Conservation (phyloP, 2,329 filamentous ascomycete species). For the Aspergillus alliaceus region DNA sequence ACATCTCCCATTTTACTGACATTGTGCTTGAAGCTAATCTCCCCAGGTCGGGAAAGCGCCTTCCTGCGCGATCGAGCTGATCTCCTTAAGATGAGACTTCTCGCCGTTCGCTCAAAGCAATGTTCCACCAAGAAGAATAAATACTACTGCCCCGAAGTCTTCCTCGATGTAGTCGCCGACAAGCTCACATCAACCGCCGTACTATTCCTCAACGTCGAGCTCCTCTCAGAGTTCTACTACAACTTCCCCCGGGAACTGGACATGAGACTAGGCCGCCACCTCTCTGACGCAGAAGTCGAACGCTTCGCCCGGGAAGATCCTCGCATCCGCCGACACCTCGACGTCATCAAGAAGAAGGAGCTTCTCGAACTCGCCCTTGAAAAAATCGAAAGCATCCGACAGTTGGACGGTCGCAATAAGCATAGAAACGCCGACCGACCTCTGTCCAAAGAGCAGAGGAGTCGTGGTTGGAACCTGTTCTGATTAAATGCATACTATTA, state of each 20-base stretch:
- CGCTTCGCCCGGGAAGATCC: conserved; percentile 90
- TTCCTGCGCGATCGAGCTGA: conserved; percentile 91
- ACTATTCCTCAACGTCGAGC: conserved; percentile 94
- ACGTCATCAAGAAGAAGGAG: conserved; percentile 89
- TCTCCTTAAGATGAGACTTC: conserved; percentile 84
- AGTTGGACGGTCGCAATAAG: conserved; percentile 75
- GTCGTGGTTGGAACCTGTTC: conserved; percentile 46
- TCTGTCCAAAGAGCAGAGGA: conserved; percentile 37
- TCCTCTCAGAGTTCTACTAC: conserved; percentile 96
- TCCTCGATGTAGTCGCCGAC: conserved; percentile 94
- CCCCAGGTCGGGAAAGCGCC: conserved; percentile 79
- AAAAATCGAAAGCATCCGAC: conserved; percentile 90
- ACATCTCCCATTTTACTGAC: not conserved
- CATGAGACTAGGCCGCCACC: conserved; percentile 75
- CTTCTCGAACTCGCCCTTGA: conserved; percentile 87
- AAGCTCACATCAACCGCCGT: conserved; percentile 95
- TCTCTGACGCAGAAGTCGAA: conserved; percentile 79
- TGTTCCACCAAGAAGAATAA: conserved; percentile 83
- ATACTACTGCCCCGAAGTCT: conserved; percentile 95
- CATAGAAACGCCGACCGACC: conserved; percentile 46
- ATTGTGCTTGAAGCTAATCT: conserved; percentile 5
- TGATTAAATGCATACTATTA: conserved; percentile 21
- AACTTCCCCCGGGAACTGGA: conserved; percentile 95
- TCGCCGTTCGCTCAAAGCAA: conserved; percentile 87
- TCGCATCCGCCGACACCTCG: conserved; percentile 82